Conservation (phyloP, 2,329 filamentous ascomycete species). For the Sporothrix brunneoviolacea region DNA sequence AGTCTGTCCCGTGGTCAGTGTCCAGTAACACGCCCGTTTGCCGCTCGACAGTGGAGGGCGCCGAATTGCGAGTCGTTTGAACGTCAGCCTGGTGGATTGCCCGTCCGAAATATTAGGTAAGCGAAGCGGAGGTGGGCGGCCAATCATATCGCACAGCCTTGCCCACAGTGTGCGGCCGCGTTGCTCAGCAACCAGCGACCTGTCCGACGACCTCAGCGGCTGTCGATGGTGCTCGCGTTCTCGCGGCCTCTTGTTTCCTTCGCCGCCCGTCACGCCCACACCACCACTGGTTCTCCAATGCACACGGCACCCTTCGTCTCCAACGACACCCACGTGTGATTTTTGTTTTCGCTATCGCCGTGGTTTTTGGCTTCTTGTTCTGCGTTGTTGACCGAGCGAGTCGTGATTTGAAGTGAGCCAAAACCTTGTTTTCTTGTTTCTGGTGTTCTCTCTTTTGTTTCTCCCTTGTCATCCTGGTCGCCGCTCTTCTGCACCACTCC, state of each 20-base stretch:
- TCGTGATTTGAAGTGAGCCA: background rate
- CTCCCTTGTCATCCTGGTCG: too few species aligned
- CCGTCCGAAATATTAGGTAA: slow-evolving; percentile 6
- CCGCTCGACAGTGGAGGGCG: background rate
- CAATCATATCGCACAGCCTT: slow-evolving; percentile 13
- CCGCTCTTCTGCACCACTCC: too few species aligned
- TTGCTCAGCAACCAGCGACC: slow-evolving; percentile 15
- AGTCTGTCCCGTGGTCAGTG: background rate
- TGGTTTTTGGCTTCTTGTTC: slow-evolving; percentile 7
- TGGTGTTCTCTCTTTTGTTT: background rate
- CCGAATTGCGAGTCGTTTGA: background rate
- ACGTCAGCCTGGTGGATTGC: slow-evolving; percentile 8
- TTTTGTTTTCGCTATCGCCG: slow-evolving; percentile 1
- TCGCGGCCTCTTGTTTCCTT: background rate
- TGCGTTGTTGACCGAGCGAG: background rate
- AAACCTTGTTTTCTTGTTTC: background rate
- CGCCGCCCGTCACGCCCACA: slow-evolving; percentile 1
- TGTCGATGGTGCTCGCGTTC: background rate
- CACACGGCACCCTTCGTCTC: background rate
- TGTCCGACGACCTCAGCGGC: background rate
- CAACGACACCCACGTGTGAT: slow-evolving; percentile 1
- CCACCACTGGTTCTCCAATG: slow-evolving; percentile 1
- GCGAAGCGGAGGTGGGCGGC: background rate
- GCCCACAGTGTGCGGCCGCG: background rate
- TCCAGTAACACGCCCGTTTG: too few species aligned